These are phyloP conservation scores for Punica granatum DNA, from an alignment of 345 rosid species.

Conservation along the genomic window DNA sequence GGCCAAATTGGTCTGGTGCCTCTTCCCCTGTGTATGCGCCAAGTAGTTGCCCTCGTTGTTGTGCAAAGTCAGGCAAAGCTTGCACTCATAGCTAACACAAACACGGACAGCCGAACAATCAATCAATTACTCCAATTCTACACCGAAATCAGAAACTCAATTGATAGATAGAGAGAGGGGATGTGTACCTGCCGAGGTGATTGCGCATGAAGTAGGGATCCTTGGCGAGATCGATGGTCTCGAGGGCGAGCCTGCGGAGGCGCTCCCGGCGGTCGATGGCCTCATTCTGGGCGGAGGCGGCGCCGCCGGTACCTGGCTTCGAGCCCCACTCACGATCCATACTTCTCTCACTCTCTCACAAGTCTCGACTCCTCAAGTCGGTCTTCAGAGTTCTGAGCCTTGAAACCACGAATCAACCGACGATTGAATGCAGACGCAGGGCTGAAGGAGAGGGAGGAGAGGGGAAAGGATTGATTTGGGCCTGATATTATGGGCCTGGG, in stretches of 20 bases:
- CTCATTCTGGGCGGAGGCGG: slow-evolving; percentile 93
- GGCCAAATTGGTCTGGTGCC: slow-evolving; percentile 70
- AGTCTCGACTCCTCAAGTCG: not conserved
- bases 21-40: slow-evolving; percentile 98
- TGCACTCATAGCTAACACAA: slow-evolving; percentile 82
- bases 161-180: not conserved
- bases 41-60: slow-evolving; percentile 97
- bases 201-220: slow-evolving; percentile 99
- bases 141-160: not conserved
- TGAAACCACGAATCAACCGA: not conserved
- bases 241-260: slow-evolving; percentile 93
- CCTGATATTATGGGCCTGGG: not conserved
- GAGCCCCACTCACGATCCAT: slow-evolving; percentile 99
- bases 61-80: slow-evolving; percentile 90
- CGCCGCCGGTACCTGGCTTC: slow-evolving; percentile 97
- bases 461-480: not conserved
- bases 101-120: slow-evolving; percentile 7
- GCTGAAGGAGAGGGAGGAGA: not conserved
- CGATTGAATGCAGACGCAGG: not conserved
- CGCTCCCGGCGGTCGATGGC: slow-evolving; percentile 98
- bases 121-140: not conserved
- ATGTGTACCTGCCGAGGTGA: slow-evolving; percentile 77
- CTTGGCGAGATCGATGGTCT: slow-evolving; percentile 94
- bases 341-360: not conserved
- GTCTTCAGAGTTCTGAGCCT: not conserved